Evolutionary conservation across 306 rosid genomes (phyloP).

Genomic region (Casuarina glauca): DNA sequence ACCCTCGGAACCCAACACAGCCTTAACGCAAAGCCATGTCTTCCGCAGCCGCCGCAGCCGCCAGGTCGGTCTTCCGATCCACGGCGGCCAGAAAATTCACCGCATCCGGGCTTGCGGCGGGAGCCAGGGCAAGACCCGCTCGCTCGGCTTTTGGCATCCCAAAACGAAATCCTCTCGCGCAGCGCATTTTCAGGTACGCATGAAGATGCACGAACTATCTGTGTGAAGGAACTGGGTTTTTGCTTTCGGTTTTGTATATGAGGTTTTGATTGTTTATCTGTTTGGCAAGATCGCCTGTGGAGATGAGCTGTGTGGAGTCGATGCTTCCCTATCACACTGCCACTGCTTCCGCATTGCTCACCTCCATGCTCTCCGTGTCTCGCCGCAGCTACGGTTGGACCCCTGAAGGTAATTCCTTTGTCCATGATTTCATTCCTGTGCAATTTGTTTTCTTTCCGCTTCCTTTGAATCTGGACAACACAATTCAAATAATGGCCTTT

Average conservation of each 20-base stretch:
- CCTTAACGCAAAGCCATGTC: conserved; percentile 44
- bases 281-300: conserved; percentile 65
- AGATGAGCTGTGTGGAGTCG: conserved; percentile 78
- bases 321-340: conserved; percentile 88
- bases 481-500: neutral
- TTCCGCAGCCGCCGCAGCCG: conserved; percentile 37
- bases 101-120: conserved; percentile 40
- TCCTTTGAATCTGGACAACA: neutral
- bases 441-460: neutral
- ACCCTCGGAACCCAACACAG: conserved; percentile 6
- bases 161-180: conserved; percentile 53
- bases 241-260: neutral
- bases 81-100: conserved; percentile 42
- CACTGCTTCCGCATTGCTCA: conserved; percentile 90
- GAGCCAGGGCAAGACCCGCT: conserved; percentile 36
- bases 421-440: neutral
- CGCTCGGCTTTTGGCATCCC: conserved; percentile 50
- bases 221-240: conserved; percentile 48
- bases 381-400: conserved; percentile 69
- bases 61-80: conserved; percentile 78
- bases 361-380: conserved; percentile 83
- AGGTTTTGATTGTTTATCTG: conserved; percentile 1
- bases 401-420: conserved; percentile 60
- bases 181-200: conserved; percentile 61
- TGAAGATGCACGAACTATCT: neutral